Evolutionary conservation across 192 early-diverging fungal genomes (phyloP).

Genomic region (Pecoramyces ruminantium): DNA sequence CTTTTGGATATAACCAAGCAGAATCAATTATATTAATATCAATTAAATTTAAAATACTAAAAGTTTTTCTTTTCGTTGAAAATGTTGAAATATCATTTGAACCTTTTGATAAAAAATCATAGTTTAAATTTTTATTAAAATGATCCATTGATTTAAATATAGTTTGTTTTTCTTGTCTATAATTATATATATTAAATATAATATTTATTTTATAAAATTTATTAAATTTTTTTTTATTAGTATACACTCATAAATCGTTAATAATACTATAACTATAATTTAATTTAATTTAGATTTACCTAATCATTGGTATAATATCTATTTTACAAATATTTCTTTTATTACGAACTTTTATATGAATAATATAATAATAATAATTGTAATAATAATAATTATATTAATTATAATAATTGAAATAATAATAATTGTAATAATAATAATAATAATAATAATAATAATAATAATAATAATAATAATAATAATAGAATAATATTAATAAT

Average conservation of each 20-base stretch:
- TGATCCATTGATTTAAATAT: neutral
- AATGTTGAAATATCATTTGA: neutral
- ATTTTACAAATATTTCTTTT: neutral
- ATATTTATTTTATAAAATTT: neutral
- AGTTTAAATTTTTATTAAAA: neutral
- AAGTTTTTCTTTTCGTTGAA: neutral
- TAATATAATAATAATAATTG: neutral
- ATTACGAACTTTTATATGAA: neutral
- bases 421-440: too few species aligned
- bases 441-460: too few species aligned
- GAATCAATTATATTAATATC: neutral
- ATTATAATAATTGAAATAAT: too few species aligned
- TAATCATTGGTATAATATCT: neutral
- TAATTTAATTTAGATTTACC: too few species aligned
- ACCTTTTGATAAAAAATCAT: neutral
- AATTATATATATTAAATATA: neutral
- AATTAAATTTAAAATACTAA: neutral
- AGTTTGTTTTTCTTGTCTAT: neutral
- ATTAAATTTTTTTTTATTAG: too few species aligned
- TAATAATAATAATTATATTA: neutral
- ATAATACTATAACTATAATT: too few species aligned
- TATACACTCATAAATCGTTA: too few species aligned
- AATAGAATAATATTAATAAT: too few species aligned
- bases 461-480: too few species aligned
- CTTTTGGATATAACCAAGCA: neutral